Evolutionary conservation across 2,329 filamentous ascomycete genomes (phyloP).

Genomic region (Gremmenia infestans): DNA sequence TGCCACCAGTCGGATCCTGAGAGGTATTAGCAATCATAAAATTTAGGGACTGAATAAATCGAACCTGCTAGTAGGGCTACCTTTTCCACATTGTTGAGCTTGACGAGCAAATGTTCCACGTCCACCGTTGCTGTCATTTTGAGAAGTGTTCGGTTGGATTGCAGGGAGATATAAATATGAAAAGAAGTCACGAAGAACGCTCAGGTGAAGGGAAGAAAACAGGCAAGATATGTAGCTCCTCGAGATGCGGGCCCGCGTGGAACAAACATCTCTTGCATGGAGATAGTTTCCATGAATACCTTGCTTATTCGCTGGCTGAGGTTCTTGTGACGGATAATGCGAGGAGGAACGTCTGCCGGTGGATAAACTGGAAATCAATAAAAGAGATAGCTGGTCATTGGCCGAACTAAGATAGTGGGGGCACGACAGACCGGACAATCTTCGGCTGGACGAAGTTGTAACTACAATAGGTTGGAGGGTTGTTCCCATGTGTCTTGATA

Average conservation of each 20-base stretch:
- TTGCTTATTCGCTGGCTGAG: background rate
- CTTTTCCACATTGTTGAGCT: constrained; percentile 49
- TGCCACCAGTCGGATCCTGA: constrained; percentile 33
- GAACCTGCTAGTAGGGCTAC: constrained; percentile 47
- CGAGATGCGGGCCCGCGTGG: background rate
- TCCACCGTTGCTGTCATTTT: constrained; percentile 46
- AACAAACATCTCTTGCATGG: background rate
- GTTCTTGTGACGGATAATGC: background rate
- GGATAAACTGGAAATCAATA: too few species aligned
- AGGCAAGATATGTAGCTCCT: background rate
- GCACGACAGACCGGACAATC: too few species aligned
- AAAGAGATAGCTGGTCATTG: too few species aligned
- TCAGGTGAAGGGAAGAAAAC: background rate
- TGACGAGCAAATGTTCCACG: constrained; percentile 49
- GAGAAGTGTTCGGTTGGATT: background rate
- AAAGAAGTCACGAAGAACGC: background rate
- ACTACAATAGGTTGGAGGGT: too few species aligned
- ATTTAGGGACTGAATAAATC: background rate
- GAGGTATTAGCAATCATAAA: constrained; percentile 11
- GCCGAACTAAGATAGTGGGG: background rate
- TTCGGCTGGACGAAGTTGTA: too few species aligned
- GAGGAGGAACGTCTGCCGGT: background rate
- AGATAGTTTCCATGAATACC: background rate
- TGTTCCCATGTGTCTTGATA: too few species aligned
- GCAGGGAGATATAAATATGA: background rate